Conservation (phyloP, 176 grass and related monocot species). For the Pontederia crassipes region DNA sequence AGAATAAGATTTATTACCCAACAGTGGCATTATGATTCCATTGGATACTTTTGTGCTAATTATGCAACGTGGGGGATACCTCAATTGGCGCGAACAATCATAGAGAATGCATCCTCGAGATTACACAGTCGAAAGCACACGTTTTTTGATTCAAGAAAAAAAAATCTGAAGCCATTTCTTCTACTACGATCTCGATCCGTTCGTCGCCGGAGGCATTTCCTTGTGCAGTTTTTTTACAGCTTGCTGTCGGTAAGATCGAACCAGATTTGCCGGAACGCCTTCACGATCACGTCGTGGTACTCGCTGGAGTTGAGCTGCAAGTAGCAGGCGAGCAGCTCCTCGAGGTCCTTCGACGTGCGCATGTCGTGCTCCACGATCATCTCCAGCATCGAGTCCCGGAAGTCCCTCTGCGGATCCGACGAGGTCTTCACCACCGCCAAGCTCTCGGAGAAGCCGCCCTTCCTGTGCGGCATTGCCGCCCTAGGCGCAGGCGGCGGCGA, state of each 20-base stretch:
- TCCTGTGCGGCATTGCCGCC: not conserved
- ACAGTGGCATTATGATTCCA: too few species aligned
- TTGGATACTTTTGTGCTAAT: too few species aligned
- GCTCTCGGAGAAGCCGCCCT: not conserved
- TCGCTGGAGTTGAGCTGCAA: slow-evolving; percentile 8
- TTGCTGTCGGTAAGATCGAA: slow-evolving; percentile 1
- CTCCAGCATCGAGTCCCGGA: slow-evolving; percentile 17
- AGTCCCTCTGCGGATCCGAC: slow-evolving; percentile 13
- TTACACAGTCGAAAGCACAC: too few species aligned
- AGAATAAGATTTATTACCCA: too few species aligned
- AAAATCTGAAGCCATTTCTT: not conserved
- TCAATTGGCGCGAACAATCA: too few species aligned
- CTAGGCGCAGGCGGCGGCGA: not conserved
- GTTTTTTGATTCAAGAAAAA: too few species aligned
- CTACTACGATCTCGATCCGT: not conserved
- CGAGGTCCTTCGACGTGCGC: slow-evolving; percentile 5
- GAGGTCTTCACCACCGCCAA: slow-evolving; percentile 10
- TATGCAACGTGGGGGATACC: too few species aligned
- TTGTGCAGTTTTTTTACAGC: too few species aligned
- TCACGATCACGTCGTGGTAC: slow-evolving; percentile 11
- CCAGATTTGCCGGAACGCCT: slow-evolving; percentile 5
- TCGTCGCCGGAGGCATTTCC: too few species aligned
- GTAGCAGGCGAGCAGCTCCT: slow-evolving; percentile 17
- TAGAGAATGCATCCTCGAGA: too few species aligned
- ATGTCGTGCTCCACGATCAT: slow-evolving; percentile 16